Conservation (phyloP, 179 eudicot genomes). For the Sideroxylon spinosum region DNA sequence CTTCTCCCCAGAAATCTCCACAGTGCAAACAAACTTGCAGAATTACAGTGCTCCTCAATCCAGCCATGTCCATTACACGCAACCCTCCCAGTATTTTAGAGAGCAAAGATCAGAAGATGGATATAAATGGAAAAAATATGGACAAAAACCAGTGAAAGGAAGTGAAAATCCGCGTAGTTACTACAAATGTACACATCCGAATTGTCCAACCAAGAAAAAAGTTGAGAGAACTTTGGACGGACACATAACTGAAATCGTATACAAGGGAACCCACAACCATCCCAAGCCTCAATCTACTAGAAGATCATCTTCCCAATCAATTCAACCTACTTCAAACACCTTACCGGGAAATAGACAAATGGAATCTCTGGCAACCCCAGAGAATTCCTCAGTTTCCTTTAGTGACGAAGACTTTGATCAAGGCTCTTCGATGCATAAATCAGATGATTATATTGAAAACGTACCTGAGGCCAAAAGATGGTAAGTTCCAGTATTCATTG, state of each 20-base stretch:
- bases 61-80: conserved; percentile 18
- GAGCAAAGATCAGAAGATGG: conserved; percentile 83
- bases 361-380: conserved; percentile 49
- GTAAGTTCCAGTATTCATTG: conserved; percentile 26
- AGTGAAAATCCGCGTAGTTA: conserved; percentile 91
- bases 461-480: conserved; percentile 79
- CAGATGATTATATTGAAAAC: conserved; percentile 44
- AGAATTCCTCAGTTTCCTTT: conserved; percentile 67
- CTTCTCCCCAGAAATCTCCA: conserved; percentile 25
- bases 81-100: conserved; percentile 47
- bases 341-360: conserved; percentile 18
- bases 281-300: conserved; percentile 75
- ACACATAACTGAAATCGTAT: conserved; percentile 75
- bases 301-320: conserved; percentile 40
- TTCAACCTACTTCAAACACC: conserved; percentile 24
- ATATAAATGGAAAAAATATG: conserved; percentile 91
- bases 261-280: conserved; percentile 88
- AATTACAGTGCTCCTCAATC: conserved; percentile 3
- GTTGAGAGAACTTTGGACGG: conserved; percentile 76
- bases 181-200: conserved; percentile 72
- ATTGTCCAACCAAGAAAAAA: conserved; percentile 87
- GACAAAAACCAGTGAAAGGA: conserved; percentile 88
- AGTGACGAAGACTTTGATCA: conserved; percentile 75
- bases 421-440: conserved; percentile 51
- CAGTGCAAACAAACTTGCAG: conserved; percentile 23